Base-by-base conservation (phyloP, 2,329 filamentous ascomycete species). In the Aspergillus felis region DNA sequence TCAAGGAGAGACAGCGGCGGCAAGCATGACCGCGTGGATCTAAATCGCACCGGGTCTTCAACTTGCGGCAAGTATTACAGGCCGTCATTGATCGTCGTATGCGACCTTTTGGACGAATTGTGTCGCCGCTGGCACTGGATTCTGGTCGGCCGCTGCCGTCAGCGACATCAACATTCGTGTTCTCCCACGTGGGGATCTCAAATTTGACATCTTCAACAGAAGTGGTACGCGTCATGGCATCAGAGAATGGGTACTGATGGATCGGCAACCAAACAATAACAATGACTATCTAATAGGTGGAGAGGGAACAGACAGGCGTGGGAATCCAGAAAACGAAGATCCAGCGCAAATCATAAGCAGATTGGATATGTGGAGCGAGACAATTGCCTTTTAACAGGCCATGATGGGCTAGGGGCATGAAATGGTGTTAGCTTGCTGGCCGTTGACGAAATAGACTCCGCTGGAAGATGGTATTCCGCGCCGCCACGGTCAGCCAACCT, bases 81-180 rank as follows among this genome's bases (percentile, higher is more conserved):
- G 71, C 71, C 20, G 70, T 73, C 70, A 73, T 72, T 9, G 71
- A 72, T 28, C 71, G 70, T 47, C 70, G 69, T 38, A 73, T 72
- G 14, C 70, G 69, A 24, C 67, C 68, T 54, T 70, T 67, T 10
- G 70, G 70, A 24, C 70, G 67, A 10, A 54, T 47, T 53, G 54
- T 38, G 27, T 71, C 68, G 25, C 67, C 64, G 50, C 61, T 61
- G 14, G 52, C 56, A 62, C 59, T 64, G 58, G 65, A 57, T 50
- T 63, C 62, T 20, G 66, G 57, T 61, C 63, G 59, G 49, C 63
- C 59, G 53, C 60, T 59, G 57, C 68, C 65, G 17, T 69, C 66
- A 12, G 61, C 60, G 17, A 62, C 57, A 54, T 63, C 59, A 46
- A 69, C 55, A 32, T 58, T 61, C 46, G 67, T 69, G 29, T 62